Evolutionary conservation across 1,139 yeast genomes (phyloP).

Genomic region (Casaregolazyma suthepensis): DNA sequence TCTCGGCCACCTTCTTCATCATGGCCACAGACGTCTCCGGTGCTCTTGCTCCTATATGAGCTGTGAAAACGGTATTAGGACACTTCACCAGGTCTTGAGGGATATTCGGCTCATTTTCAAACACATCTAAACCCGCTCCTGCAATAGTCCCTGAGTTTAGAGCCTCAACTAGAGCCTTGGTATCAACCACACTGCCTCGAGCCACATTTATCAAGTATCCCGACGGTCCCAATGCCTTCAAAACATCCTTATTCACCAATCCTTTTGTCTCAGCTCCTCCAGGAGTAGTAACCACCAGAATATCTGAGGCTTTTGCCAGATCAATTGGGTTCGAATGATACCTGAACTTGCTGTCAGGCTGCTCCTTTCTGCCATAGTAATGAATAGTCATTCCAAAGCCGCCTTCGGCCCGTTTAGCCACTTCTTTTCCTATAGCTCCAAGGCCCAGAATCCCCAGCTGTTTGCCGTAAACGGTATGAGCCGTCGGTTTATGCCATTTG

Average conservation of each 20-base stretch:
- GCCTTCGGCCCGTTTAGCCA: conserved; percentile 56
- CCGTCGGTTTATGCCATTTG: conserved; percentile 14
- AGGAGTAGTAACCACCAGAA: conserved; percentile 64
- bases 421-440: conserved; percentile 77
- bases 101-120: conserved; percentile 60
- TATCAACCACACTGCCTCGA: conserved; percentile 70
- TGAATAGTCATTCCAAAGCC: conserved; percentile 56
- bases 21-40: conserved; percentile 48
- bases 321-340: conserved; percentile 39
- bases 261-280: conserved; percentile 53
- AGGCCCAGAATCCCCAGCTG: conserved; percentile 66
- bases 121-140: conserved; percentile 82
- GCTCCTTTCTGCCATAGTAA: conserved; percentile 56
- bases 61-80: conserved; percentile 63
- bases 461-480: conserved; percentile 53
- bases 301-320: conserved; percentile 42
- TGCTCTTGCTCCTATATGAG: conserved; percentile 68
- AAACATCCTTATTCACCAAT: conserved; percentile 45
- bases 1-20: conserved; percentile 49
- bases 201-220: conserved; percentile 72
- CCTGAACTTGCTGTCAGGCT: conserved; percentile 43
- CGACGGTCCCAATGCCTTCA: conserved; percentile 44
- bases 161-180: conserved; percentile 61
- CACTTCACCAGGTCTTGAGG: conserved; percentile 48
- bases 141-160: conserved; percentile 59